A percentile compares a stretch with the other conserved stretches of the same genome.
phyloP scores from a whole-genome alignment of 345 rosid genomes.

The Populus euphratica region DNA sequence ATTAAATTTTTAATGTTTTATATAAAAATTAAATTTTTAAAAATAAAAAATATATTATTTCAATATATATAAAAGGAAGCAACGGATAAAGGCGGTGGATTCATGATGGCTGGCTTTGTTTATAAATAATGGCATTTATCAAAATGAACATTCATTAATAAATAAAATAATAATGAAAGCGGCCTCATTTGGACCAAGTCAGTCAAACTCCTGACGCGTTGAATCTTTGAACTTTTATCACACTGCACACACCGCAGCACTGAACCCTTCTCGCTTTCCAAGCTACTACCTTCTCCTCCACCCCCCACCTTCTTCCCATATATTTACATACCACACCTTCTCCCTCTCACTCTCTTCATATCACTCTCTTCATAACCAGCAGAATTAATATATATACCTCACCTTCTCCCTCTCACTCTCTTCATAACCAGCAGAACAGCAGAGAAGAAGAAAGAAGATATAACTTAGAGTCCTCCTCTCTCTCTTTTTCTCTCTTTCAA shows the following conservation, averaged over 20 bases:
- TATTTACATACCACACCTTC: neutral
- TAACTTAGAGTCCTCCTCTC: neutral
- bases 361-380: too few relatives aligned
- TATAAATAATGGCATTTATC: too few relatives aligned
- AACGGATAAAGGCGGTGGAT: too few relatives aligned
- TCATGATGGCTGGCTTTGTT: too few relatives aligned
- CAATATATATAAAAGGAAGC: too few relatives aligned
- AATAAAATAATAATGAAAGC: neutral
- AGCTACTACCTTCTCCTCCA: neutral
- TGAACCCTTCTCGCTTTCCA: neutral
- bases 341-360: too few relatives aligned
- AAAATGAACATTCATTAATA: too few relatives aligned
- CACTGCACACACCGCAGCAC: neutral
- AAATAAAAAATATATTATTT: too few relatives aligned
- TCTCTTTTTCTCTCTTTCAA: neutral
- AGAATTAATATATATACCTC: neutral
- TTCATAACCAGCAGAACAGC: neutral
- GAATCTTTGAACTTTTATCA: neutral
- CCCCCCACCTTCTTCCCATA: neutral
- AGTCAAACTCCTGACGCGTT: slow-evolving; percentile 2
- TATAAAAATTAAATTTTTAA: too few relatives aligned
- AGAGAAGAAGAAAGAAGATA: too few relatives aligned
- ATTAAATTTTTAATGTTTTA: too few relatives aligned
- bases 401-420: too few relatives aligned
- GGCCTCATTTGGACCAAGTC: neutral